Base-by-base conservation (phyloP, 441 rosid genomes). In the Pelargonium cotyledonis region DNA sequence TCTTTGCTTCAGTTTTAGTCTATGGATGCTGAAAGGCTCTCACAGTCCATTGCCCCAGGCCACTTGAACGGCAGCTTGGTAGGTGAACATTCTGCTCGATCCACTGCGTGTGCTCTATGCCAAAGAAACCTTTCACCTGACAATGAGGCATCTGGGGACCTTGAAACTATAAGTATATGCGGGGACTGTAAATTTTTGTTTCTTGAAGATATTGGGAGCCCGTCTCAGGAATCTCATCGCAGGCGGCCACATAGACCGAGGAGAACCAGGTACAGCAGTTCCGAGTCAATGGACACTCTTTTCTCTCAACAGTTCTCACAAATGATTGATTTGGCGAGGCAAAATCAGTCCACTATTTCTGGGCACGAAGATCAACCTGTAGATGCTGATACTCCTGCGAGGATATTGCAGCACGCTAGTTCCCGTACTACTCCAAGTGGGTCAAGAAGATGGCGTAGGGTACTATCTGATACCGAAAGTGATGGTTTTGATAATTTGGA, bases 141-240 rank as follows among this genome's bases (percentile, higher is more conserved):
- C 63, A 77, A 69, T 70, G 89, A 83, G 65, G 73, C 76, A 38
- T 19, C 46, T 35, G 73, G 70, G 11, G 84, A 82, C 70, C 78
- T 67, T 66, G 92, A 86, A 77, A 71, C 74, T 62, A 66, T 80
- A 38, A 79, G 75, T 79, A 75, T 90, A 41, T 93, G 98, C 43
- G 87, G 88, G 70, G 95, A 88, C 81, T 93, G 98, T 75, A 88
- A 91, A 68, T 91, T 89, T 77, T 76, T 87, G 80, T 82, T 86
- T 66, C 88, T 86, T 21, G 93, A 93, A 84, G 90, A 85, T 82
- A 78, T 73, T 68, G 87, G 79, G 76, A 83, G 80, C 63, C 84
- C 90, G 12, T 35, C 75, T 1, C 85, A 61, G 67, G 81, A 76
- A 74, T 78, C 80, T 60, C 66, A 49, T 78, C 79, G 66, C 63